Evolutionary conservation across 768 basidiomycete species (phyloP), one percentile per base, ranked within the genome.

Genomic region (Sporobolomyces pararoseus): DNA sequence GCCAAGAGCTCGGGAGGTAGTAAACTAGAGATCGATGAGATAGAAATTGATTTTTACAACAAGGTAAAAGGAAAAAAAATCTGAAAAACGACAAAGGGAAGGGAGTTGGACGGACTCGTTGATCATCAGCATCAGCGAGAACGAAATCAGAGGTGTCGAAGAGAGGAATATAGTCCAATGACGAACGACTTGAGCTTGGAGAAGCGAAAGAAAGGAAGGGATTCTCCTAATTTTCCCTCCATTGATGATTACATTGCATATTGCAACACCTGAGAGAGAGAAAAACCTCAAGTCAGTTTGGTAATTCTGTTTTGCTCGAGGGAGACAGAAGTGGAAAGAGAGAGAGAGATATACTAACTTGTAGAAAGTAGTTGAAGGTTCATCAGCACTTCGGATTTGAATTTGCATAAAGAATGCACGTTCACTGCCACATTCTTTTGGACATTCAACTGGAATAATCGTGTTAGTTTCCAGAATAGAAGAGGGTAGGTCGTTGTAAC

Each of bases 361-460:
- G 69, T 75, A 78, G 69, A 78, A 78, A 9, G 76, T 78, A 37
- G 77, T 78, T 34, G 59, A 68, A n/a, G 77, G 76, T 63, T 77
- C 76, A 58, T 77, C 76, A 34, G 71, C 69, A 25, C 65, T 67
- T 7, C 95, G 82, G 70, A 97, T 99, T 79, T 99, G 96, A 19
- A 98, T 82, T 82, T 97, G 93, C 78, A 93, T 90, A 81, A 90
- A 99, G 80, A 93, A 97, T 6, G 95, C 94, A 55, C 87, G 82
- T 53, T 85, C 83, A 77, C 88, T 83, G 77, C 94, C 93, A 79
- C 95, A 99, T 75, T 92, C 91, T 13, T 82, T 85, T 84, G 75
- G 49, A 62, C 74, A 75, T 27, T 74, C 75, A 35, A 66, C 73
- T 72, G 65, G 39, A n/a, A n/a, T n/a, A n/a, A n/a, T n/a, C n/a